phyloP scores from a whole-genome alignment of 768 basidiomycete species.

The Chalciporus pseudorubinellus region DNA sequence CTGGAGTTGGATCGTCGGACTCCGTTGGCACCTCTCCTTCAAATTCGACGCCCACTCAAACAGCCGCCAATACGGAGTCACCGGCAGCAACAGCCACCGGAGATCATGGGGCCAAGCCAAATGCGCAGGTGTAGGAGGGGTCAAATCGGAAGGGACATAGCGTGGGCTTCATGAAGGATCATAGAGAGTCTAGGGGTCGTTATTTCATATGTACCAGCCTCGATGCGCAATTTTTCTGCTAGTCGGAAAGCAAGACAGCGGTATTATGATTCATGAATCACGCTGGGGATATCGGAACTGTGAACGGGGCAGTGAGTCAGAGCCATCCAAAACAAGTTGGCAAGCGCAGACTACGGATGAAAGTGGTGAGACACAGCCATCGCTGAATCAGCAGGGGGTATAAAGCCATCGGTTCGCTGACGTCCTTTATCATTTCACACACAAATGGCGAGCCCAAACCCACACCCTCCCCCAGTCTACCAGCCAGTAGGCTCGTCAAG shows the following conservation, averaged over 20 bases:
- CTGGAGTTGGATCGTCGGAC: not conserved
- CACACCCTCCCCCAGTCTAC: slow-evolving; percentile 62
- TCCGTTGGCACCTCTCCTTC: slow-evolving; percentile 7
- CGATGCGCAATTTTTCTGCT: not conserved
- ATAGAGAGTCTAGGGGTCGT: not conserved
- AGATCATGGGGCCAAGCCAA: slow-evolving; percentile 2
- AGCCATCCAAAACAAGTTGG: slow-evolving; percentile 2
- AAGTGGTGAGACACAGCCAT: slow-evolving; percentile 33
- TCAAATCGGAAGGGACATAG: not conserved
- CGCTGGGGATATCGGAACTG: not conserved
- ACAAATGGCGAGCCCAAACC: slow-evolving; percentile 57
- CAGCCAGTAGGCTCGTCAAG: slow-evolving; percentile 33
- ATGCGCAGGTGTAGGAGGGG: not conserved
- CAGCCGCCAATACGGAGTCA: slow-evolving; percentile 1
- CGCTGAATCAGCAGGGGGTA: slow-evolving; percentile 27
- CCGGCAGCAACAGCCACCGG: slow-evolving; percentile 6
- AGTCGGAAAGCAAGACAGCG: not conserved
- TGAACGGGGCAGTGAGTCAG: slow-evolving; percentile 6
- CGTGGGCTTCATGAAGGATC: not conserved
- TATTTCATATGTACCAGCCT: not conserved
- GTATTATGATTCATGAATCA: too few species aligned
- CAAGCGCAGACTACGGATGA: too few species aligned
- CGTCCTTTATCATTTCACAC: slow-evolving; percentile 22
- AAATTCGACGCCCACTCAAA: slow-evolving; percentile 14
- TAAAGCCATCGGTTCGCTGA: slow-evolving; percentile 11